Conservation (phyloP, 2,329 filamentous ascomycete genomes). For the Pleomassaria siparia region DNA sequence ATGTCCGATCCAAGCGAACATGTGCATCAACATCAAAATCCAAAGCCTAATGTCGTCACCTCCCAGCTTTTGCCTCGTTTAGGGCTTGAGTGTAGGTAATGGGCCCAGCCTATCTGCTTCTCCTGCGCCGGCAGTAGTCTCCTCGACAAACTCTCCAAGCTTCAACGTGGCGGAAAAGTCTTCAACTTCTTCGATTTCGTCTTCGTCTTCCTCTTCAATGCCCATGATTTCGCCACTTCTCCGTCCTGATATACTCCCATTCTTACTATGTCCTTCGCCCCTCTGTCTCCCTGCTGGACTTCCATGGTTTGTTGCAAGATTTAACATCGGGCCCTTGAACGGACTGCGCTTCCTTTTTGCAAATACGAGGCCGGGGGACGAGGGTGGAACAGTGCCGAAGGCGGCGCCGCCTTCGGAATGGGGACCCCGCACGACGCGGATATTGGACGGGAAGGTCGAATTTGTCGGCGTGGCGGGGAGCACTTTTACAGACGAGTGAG, state of each 20-base stretch:
- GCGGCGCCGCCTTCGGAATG: conserved; percentile 47
- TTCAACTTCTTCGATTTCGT: conserved; percentile 56
- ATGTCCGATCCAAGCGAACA: neutral
- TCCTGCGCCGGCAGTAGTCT: conserved; percentile 8
- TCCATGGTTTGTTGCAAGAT: conserved; percentile 47
- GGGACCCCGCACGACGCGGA: conserved; percentile 73
- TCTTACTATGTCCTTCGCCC: conserved; percentile 25
- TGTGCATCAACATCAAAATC: neutral
- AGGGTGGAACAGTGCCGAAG: conserved; percentile 59
- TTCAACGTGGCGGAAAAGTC: conserved; percentile 58
- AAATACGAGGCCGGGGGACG: conserved; percentile 68
- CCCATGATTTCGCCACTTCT: conserved; percentile 76
- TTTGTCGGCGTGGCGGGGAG: conserved; percentile 81
- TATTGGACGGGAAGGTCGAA: conserved; percentile 76
- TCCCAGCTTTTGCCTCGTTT: no score
- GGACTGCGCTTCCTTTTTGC: conserved; percentile 78
- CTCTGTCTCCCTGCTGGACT: conserved; percentile 8
- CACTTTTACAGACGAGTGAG: conserved; percentile 90
- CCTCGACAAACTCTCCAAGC: conserved; percentile 35
- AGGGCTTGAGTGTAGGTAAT: neutral
- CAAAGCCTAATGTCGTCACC: neutral
- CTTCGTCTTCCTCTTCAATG: conserved; percentile 46
- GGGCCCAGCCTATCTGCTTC: neutral
- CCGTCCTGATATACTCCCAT: conserved; percentile 65
- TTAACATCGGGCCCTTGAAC: conserved; percentile 75